Base-by-base conservation (phyloP, 2,329 filamentous ascomycete species). In the Claviceps sp. region DNA sequence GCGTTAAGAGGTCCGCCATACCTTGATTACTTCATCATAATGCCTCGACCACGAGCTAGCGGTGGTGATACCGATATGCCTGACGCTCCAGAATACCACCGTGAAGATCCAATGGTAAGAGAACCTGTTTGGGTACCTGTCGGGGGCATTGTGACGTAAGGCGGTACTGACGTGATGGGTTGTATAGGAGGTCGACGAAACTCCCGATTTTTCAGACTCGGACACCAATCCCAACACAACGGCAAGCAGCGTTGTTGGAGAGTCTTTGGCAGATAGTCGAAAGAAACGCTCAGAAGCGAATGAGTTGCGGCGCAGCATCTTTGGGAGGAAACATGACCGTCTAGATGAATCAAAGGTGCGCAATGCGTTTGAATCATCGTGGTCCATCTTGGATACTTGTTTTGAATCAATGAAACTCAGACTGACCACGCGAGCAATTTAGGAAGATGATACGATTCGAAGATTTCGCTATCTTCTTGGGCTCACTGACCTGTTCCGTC, bases 391-490 rank as follows among this genome's bases (percentile, higher is more conserved):
- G 16, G 7, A 34, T 34, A 10, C 8, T 16, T n/a, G 30, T 37
- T 47, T 19, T 14, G 40, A 10, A 17, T 24, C 42, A 22, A 48
- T 38, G 5, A 24, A 40, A 30, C 40, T 38, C 14, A 8, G 39
- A 48, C 53, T 55, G 13, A 52, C 26, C 19, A 24, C 16, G 43
- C n/a, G 24, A 24, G n/a, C n/a, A 11, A 4, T 55, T 41, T 52
- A 91, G 87, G 91, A 96, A 72, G 88, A 96, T 74, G 91, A 97
- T 64, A 94, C 89, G 0, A 88, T 97, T 63, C 82, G 91, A 60
- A 80, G 93, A 65, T 98, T 98, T 67, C 84, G 89, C 57, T 98
- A 98, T 66, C 79, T 98, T 1, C 79, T 98, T 14, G 94, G 94
- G 26, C 75, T 98, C 50, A 98, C 93, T 16, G 93, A 98, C 63